phyloP scores from a whole-genome alignment of 108 stramenopile genomes.

The Pseudonitzschia delicatissima region DNA sequence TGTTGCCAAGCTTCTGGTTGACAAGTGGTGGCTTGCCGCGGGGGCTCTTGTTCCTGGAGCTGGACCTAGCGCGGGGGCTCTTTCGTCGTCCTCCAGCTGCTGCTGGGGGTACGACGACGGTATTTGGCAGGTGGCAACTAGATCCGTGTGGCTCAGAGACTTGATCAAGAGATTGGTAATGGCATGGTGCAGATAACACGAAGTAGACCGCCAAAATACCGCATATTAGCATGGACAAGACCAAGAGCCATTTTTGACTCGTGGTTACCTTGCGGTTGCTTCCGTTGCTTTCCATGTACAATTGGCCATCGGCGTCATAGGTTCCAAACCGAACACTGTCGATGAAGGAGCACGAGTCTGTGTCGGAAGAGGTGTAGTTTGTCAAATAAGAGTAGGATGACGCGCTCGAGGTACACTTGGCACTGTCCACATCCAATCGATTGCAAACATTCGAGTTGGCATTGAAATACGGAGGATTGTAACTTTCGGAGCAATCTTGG shows the following conservation, averaged over 20 bases:
- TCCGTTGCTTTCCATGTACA: conserved; percentile 15
- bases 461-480: conserved; percentile 53
- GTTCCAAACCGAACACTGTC: conserved; percentile 49
- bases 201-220: conserved; percentile 40
- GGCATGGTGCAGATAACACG: conserved; percentile 59
- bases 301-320: conserved; percentile 44
- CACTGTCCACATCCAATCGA: conserved; percentile 31
- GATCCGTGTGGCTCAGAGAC: conserved; percentile 49
- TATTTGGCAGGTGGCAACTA: conserved; percentile 43
- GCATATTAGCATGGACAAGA: conserved; percentile 17
- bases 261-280: conserved; percentile 27
- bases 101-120: conserved; percentile 21
- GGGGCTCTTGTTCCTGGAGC: too few species aligned
- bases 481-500: conserved; percentile 47
- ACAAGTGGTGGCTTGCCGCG: too few species aligned
- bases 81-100: conserved; percentile 16
- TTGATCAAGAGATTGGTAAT: conserved; percentile 63
- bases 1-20: too few species aligned
- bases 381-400: conserved; percentile 22
- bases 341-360: conserved; percentile 42
- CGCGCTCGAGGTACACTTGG: conserved; percentile 32
- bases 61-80: too few species aligned
- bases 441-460: conserved; percentile 53
- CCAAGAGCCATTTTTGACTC: conserved; percentile 32
- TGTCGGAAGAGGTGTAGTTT: conserved; percentile 3